Conservation (phyloP, 176 grass and related monocot genomes). For the Ensete glaucum region DNA sequence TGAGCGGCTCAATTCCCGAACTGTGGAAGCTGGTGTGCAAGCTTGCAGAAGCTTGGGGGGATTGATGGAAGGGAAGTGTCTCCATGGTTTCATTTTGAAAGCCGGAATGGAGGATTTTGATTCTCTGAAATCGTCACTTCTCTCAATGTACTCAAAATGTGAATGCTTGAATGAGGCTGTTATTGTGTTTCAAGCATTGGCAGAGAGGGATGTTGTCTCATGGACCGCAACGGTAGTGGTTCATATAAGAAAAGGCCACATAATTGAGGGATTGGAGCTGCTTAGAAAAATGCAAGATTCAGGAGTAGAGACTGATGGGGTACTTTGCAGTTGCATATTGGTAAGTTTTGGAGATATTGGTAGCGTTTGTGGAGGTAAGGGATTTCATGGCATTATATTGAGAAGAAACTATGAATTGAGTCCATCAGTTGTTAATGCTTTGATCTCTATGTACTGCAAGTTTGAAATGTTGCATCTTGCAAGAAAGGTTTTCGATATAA, state of each 20-base stretch:
- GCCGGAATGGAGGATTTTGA: constrained; percentile 17
- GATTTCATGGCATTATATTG: constrained; percentile 47
- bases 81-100: constrained; percentile 46
- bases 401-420: constrained; percentile 41
- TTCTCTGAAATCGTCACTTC: constrained; percentile 36
- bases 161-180: constrained; percentile 33
- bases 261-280: constrained; percentile 27
- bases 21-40: constrained; percentile 46
- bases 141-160: constrained; percentile 66
- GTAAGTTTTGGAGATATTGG: constrained; percentile 29
- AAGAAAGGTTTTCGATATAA: constrained; percentile 31
- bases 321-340: constrained; percentile 51
- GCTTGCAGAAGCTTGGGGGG: constrained; percentile 38
- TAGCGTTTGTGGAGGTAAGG: constrained; percentile 27
- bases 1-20: constrained; percentile 40
- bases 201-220: constrained; percentile 54
- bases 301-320: constrained; percentile 49
- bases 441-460: constrained; percentile 60
- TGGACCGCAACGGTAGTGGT: constrained; percentile 61
- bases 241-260: constrained; percentile 37
- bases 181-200: constrained; percentile 40
- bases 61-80: constrained; percentile 33
- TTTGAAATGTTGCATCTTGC: constrained; percentile 37
- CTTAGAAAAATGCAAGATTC: constrained; percentile 32
- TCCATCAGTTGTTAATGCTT: constrained; percentile 36